Evolutionary conservation across 2,329 filamentous ascomycete genomes (phyloP), one percentile per base, ranked within the genome.

Genomic region (Botrytis byssoidea): DNA sequence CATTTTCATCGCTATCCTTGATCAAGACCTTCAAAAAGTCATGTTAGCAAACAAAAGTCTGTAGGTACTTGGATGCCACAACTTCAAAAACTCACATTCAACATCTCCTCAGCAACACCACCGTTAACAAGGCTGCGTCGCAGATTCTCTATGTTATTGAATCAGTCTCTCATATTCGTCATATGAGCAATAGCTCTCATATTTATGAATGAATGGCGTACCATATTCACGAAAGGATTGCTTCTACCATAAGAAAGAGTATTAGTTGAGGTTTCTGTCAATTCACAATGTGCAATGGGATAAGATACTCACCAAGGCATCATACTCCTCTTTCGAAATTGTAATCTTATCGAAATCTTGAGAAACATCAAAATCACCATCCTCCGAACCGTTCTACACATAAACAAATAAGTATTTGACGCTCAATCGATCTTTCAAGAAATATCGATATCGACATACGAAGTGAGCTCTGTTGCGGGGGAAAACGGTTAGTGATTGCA

Each of bases 291-390:
- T 32, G 44, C 20, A 61, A 51, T 29, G 8, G 8, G 35, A 14
- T 16, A 70, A 55, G 44, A 67, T 61, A 29, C 85, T 81, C 77
- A 90, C 84, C 74, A 94, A 84, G 67, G 81, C 81, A 68, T 90
- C 86, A 82, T 93, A 89, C 79, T 94, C 90, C 68, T 82, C 81
- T 78, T 86, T 89, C 55, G 87, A 83, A 72, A 93, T 87, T 73
- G 85, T 87, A 65, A 92, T 84, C 75, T 83, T 83, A 25, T 82
- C 77, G 16, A 77, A 65, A 74, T 78, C 44, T 14, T 75, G 60
- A 71, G 83, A 81, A 67, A 81, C 81, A 40, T 81, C 79, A 71
- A 81, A 80, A 72, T 84, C 81, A 48, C 75, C 65, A 63, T 78
- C 80, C 72, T 68, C 65, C 42, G 82, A 82, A 37, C 81, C 82